Base-by-base conservation (phyloP, 371 early-diverging fungal genomes). In the Mycotypha africana region DNA sequence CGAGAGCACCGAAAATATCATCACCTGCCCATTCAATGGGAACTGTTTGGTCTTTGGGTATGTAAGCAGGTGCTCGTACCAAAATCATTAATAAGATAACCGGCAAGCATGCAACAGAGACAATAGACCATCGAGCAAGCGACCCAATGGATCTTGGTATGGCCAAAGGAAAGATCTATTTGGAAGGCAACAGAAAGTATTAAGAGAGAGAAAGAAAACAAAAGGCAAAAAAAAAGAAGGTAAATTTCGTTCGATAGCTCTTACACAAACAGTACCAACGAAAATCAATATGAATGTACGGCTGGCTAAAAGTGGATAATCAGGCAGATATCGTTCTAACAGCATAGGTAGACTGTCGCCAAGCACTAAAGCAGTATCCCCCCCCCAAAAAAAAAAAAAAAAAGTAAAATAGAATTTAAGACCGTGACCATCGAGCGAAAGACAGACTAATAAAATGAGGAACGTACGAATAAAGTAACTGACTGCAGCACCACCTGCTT, bases 281-380 rank as follows among this genome's bases (percentile, higher is more conserved):
- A 64, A 37, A 23, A 62, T 46, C 23, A 81, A 52, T 10, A 74
- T 51, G 43, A 74, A 65, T n/a, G 60, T 51, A 14, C 78, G 62
- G 17, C 63, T 43, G 21, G 58, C 49, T 17, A 74, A 52, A 17
- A 75, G 30, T 4, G 62, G 49, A 23, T 44, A 26, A 41, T 58
- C 53, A 32, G 70, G 61, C 31, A 75, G 38, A 55, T 64, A 74
- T 8, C 69, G 56, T 9, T 50, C 51, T 20, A 75, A 53, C n/a
- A 81, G 35, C 16, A 76, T 52, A 0, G 81, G 78, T 14, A 78
- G 56, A 37, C 78, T 78, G 47, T 80, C 81, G 33, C 81, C 81
- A 12, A 80, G 50, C 33, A 80, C 74, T 60, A 65, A 25, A 43
- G n/a, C n/a, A n/a, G n/a, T n/a, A n/a, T n/a, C n/a, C n/a, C n/a